Percentiles rank a stretch among this genome's conserved stretches.
These are phyloP conservation scores for Phaeomoniella chlamydospora DNA, from an alignment of 2,329 filamentous ascomycete genomes.

Conservation along the genomic window DNA sequence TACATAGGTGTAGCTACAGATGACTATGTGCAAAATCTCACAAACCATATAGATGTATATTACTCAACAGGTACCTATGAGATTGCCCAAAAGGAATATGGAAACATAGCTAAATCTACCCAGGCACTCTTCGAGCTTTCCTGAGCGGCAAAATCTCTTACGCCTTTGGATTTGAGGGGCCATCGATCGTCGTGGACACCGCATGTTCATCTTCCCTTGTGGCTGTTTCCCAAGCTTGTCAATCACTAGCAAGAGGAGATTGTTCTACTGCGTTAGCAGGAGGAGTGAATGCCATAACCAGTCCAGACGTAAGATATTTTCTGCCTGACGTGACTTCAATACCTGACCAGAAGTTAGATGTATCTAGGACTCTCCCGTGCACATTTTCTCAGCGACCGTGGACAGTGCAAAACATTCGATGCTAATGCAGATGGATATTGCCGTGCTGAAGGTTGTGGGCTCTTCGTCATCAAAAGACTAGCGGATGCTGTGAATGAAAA, in stretches of 20 bases:
- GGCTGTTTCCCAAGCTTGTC: slow-evolving; percentile 15
- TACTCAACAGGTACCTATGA: not conserved
- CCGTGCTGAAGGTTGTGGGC: slow-evolving; percentile 30
- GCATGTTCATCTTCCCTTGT: slow-evolving; percentile 27
- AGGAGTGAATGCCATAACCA: slow-evolving; percentile 19
- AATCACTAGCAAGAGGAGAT: slow-evolving; percentile 10
- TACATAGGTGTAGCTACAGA: slow-evolving; percentile 12
- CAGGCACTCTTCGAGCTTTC: slow-evolving; percentile 6
- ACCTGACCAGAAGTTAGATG: slow-evolving; percentile 3
- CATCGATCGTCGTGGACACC: slow-evolving; percentile 24
- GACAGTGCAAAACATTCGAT: slow-evolving; percentile 33
- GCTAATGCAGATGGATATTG: slow-evolving; percentile 35
- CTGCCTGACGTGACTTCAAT: too few species aligned
- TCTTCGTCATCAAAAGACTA: slow-evolving; percentile 36
- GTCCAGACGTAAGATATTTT: slow-evolving; percentile 5
- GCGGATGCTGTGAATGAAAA: slow-evolving; percentile 30
- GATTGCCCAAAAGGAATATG: not conserved
- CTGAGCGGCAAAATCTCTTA: slow-evolving; percentile 21
- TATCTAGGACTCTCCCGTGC: slow-evolving; percentile 20
- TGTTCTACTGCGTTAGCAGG: slow-evolving; percentile 17
- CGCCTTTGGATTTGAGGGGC: slow-evolving; percentile 28
- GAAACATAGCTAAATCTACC: not conserved
- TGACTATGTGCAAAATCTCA: slow-evolving; percentile 15
- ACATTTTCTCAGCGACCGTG: slow-evolving; percentile 27
- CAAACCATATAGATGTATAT: not conserved